Evolutionary conservation across 768 basidiomycete species (phyloP), one percentile per base, ranked within the genome.

Genomic region (Jaapia argillacea): DNA sequence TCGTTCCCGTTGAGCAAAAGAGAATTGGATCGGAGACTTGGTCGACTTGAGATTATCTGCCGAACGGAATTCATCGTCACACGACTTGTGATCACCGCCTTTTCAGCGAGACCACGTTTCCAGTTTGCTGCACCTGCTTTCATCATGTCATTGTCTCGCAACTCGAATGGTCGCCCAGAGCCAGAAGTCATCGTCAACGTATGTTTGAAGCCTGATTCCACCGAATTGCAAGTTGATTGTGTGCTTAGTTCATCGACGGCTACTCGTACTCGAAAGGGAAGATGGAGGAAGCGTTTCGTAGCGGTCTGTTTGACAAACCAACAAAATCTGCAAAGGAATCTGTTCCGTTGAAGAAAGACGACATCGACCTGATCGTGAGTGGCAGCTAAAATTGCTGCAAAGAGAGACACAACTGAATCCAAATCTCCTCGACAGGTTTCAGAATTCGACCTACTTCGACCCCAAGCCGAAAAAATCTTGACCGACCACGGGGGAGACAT

Each of bases 161-260:
- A n/a, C n/a, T 33, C 28, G 16, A 38, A 13, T 38, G 77, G 76
- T n/a, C 63, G 75, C 40, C 70, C 68, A 54, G 79, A 80, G 54
- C 66, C 76, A 41, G 77, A 79, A 49, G 75, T 85, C 28, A 82
- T 85, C 49, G 66, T 77, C 45, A 79, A 77, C 54, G 81, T 82
- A 58, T 42, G 76, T 61, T 25, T 38, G 21, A 10, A 28, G 27
- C 23, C 23, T 25, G 35, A 26, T 37, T 25, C 36, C 24, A 41
- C 10, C 24, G 22, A 33, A 6, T 22, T n/a, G 10, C 23, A 45
- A 16, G 33, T 42, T 38, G 39, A 12, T 36, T 22, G 26, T 23
- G 25, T 41, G 20, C 7, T 18, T 51, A 83, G 81, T 83, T 75
- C 53, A 61, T 58, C 16, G 82, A 85, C 54, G 82, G 82, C 5